These are phyloP conservation scores for Podosphaera leucotricha DNA, from an alignment of 2,329 filamentous ascomycete species.

Conservation along the genomic window DNA sequence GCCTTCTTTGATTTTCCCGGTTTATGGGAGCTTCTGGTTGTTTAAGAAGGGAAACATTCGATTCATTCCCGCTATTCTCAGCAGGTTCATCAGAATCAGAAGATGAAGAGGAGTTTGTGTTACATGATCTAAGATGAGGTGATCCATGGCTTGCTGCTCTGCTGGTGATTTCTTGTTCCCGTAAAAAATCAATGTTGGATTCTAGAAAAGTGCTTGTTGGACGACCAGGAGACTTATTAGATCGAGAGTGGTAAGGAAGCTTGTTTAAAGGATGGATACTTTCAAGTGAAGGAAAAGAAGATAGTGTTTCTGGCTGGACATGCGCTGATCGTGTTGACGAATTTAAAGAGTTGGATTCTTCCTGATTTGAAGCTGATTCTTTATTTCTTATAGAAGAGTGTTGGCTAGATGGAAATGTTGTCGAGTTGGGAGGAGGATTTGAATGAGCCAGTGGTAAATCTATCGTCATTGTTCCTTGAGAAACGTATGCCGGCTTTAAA, in stretches of 20 bases:
- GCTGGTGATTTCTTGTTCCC: slow-evolving; percentile 37
- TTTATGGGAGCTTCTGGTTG: slow-evolving; percentile 40
- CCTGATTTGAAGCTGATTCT: slow-evolving; percentile 7
- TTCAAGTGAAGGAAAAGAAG: slow-evolving; percentile 47
- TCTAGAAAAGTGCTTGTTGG: slow-evolving; percentile 69
- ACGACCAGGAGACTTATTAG: slow-evolving; percentile 41
- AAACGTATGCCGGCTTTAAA: slow-evolving; percentile 21
- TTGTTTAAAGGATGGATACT: slow-evolving; percentile 13
- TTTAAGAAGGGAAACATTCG: slow-evolving; percentile 63
- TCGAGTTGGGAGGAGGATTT: slow-evolving; percentile 7
- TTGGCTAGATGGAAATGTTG: slow-evolving; percentile 15
- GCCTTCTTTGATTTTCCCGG: slow-evolving; percentile 26
- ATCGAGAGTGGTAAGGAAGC: slow-evolving; percentile 32
- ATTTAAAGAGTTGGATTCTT: slow-evolving; percentile 6
- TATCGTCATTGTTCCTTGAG: slow-evolving; percentile 61
- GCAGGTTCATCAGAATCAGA: slow-evolving; percentile 3
- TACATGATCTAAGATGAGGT: slow-evolving; percentile 9
- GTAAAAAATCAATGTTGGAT: slow-evolving; percentile 59
- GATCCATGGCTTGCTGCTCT: slow-evolving; percentile 13
- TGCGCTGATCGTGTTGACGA: slow-evolving; percentile 14
- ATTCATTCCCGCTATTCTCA: slow-evolving; percentile 41
- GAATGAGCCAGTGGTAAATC: slow-evolving; percentile 22
- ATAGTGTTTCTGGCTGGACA: slow-evolving; percentile 23
- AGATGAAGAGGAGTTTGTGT: slow-evolving; percentile 17
- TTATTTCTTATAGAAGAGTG: slow-evolving; percentile 24